Conservation (phyloP, 2,329 filamentous ascomycete genomes). For the Xylariales sp. region DNA sequence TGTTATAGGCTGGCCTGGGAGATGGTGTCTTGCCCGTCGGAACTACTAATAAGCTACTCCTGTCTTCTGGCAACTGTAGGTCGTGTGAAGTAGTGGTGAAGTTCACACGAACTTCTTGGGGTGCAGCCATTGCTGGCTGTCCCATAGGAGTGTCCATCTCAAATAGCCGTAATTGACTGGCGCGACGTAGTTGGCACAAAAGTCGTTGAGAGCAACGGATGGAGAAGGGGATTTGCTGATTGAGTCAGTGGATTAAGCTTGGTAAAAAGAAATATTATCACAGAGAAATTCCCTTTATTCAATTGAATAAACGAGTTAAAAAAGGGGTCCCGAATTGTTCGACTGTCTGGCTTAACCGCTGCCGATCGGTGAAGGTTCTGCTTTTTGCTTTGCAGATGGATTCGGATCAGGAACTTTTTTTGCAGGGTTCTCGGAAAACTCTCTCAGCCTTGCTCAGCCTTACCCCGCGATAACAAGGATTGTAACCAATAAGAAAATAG, state of each 20-base stretch:
- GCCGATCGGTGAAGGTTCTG: neutral
- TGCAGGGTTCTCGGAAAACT: constrained; percentile 27
- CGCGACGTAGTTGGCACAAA: constrained; percentile 2
- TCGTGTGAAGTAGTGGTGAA: constrained; percentile 73
- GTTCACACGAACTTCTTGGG: constrained; percentile 71
- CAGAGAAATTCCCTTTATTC: too few species aligned
- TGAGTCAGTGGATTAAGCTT: neutral
- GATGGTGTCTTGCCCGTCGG: constrained; percentile 62
- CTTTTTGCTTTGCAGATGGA: constrained; percentile 22
- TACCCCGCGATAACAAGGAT: constrained; percentile 47
- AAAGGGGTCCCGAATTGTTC: neutral
- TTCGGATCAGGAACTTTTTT: constrained; percentile 36
- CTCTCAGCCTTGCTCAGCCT: constrained; percentile 42
- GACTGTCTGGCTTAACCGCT: neutral
- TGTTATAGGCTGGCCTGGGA: neutral
- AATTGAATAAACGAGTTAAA: neutral
- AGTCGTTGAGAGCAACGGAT: constrained; percentile 11
- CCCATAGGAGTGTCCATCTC: constrained; percentile 44
- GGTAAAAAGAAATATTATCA: neutral
- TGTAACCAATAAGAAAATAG: constrained; percentile 35
- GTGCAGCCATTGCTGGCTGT: constrained; percentile 46
- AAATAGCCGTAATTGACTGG: neutral
- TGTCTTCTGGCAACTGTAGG: constrained; percentile 69
- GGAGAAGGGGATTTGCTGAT: neutral
- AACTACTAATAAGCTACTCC: constrained; percentile 70